Conservation (phyloP, 2,329 filamentous ascomycete genomes). For the Fusarium drepaniforme region DNA sequence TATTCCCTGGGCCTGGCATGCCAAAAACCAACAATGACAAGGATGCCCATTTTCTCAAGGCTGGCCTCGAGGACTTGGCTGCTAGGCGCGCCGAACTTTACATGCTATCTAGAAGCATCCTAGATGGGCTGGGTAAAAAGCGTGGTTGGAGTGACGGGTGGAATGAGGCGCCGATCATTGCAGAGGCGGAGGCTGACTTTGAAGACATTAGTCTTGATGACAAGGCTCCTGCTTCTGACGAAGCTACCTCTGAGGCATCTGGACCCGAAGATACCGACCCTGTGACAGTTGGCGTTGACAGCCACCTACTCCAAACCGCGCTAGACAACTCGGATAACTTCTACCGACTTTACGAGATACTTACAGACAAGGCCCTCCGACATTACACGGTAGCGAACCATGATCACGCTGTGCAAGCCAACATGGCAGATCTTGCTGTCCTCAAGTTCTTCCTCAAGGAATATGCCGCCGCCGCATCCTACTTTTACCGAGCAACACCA, state of each 20-base stretch:
- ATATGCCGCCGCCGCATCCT: constrained; percentile 78
- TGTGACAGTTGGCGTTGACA: constrained; percentile 51
- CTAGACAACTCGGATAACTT: constrained; percentile 73
- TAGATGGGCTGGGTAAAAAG: constrained; percentile 79
- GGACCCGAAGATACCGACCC: constrained; percentile 19
- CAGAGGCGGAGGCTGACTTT: constrained; percentile 62
- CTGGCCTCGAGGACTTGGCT: constrained; percentile 84
- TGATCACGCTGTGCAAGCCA: constrained; percentile 79
- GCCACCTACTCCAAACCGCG: constrained; percentile 70
- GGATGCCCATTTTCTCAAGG: constrained; percentile 65
- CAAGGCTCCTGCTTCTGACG: constrained; percentile 41
- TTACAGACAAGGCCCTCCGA: constrained; percentile 87
- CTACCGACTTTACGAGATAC: constrained; percentile 75
- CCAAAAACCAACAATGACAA: constrained; percentile 56
- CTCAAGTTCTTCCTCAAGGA: constrained; percentile 84
- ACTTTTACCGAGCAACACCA: constrained; percentile 82
- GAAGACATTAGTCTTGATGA: constrained; percentile 69
- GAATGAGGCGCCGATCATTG: constrained; percentile 68
- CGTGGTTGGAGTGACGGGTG: constrained; percentile 84
- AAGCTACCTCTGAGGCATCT: constrained; percentile 19
- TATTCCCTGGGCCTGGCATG: constrained; percentile 64
- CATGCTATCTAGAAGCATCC: constrained; percentile 80
- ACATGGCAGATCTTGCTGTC: constrained; percentile 86
- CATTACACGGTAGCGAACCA: constrained; percentile 87
- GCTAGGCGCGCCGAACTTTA: constrained; percentile 86